Evolutionary conservation across 768 basidiomycete genomes (phyloP).

Genomic region (Artomyces pyxidatus): DNA sequence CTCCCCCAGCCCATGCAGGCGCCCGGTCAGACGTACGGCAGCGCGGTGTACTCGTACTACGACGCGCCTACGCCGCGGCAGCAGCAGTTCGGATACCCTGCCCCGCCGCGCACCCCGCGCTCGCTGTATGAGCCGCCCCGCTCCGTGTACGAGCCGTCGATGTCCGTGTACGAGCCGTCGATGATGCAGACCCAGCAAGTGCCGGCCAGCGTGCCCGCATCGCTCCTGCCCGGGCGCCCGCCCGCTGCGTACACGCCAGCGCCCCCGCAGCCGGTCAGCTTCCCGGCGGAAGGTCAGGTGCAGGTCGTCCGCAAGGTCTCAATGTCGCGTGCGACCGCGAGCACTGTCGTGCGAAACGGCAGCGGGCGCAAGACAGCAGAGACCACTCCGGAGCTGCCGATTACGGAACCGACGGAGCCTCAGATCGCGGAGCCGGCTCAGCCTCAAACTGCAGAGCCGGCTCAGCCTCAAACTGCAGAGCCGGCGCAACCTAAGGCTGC

Average conservation of each 20-base stretch:
- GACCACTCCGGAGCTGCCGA: conserved; percentile 15
- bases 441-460: conserved; percentile 16
- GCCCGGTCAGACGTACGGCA: background rate
- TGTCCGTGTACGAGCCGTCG: no score
- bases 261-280: background rate
- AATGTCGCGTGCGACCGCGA: background rate
- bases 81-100: background rate
- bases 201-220: no score
- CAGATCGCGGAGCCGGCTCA: conserved; percentile 8
- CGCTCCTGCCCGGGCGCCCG: no score
- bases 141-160: background rate
- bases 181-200: no score
- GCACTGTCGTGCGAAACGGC: conserved; percentile 1
- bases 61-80: background rate
- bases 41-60: background rate
- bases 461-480: conserved; percentile 16
- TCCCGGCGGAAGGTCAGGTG: background rate
- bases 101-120: background rate
- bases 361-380: conserved; percentile 7
- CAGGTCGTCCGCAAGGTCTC: background rate
- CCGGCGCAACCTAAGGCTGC: no score
- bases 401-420: conserved; percentile 18
- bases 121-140: background rate
- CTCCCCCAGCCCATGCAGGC: no score
- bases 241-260: no score